Percentiles rank a stretch among this genome's conserved stretches.
These are phyloP conservation scores for Cercospora brassicicola DNA, from an alignment of 2,329 filamentous ascomycete genomes.

Conservation along the genomic window DNA sequence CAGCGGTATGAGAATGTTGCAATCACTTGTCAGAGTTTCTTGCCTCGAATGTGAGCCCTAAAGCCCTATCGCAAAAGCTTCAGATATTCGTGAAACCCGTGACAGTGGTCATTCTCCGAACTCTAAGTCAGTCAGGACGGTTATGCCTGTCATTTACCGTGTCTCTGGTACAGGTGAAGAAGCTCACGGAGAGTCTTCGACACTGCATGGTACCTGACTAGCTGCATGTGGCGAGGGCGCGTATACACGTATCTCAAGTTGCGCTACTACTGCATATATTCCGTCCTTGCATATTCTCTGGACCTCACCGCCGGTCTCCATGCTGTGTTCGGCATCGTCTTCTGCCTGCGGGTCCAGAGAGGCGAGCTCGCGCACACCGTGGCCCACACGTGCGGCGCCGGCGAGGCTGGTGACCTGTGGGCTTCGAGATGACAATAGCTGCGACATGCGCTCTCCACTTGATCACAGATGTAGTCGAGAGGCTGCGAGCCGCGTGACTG, in stretches of 20 bases:
- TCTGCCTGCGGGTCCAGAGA: background rate
- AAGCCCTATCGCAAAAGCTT: background rate
- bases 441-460: conserved; percentile 11
- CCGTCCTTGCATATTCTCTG: background rate
- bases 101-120: background rate
- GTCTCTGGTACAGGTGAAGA: background rate
- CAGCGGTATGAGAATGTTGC: background rate
- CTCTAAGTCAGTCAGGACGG: background rate
- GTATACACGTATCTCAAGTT: background rate
- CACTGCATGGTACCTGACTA: background rate
- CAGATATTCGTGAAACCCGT: background rate
- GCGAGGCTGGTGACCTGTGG: background rate
- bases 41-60: background rate
- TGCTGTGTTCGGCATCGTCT: background rate
- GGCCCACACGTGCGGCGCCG: background rate
- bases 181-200: background rate
- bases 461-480: conserved; percentile 4
- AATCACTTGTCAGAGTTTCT: background rate
- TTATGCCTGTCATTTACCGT: background rate
- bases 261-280: background rate
- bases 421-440: background rate
- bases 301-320: background rate
- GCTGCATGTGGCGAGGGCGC: background rate
- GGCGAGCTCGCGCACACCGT: background rate
- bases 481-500: conserved; percentile 5